These are phyloP conservation scores for Fusarium mundagurra DNA, from an alignment of 2,329 filamentous ascomycete species.

Conservation along the genomic window DNA sequence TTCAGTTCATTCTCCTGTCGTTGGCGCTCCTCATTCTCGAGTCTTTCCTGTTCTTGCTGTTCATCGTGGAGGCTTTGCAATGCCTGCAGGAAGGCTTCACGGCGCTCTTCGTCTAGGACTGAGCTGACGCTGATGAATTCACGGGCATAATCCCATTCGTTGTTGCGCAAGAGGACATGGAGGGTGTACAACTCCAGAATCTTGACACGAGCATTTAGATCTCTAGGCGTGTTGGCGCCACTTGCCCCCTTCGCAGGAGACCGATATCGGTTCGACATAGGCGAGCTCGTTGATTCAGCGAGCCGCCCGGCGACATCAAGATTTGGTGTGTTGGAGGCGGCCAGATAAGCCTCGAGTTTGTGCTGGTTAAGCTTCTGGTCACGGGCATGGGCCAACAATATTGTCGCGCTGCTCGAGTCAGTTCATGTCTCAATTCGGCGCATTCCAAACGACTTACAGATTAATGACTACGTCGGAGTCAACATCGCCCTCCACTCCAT, in stretches of 20 bases:
- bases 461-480: constrained; percentile 95
- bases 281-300: constrained; percentile 52
- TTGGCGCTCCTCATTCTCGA: constrained; percentile 67
- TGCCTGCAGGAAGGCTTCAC: constrained; percentile 88
- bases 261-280: constrained; percentile 49
- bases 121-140: constrained; percentile 90
- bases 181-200: constrained; percentile 95
- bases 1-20: constrained; percentile 66
- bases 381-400: constrained; percentile 89
- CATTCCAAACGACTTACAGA: constrained; percentile 63
- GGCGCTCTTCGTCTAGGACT: constrained; percentile 89
- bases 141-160: constrained; percentile 94
- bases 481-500: constrained; percentile 87
- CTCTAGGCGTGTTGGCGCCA: constrained; percentile 83
- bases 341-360: constrained; percentile 88
- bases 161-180: constrained; percentile 91
- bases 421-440: constrained; percentile 3
- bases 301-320: constrained; percentile 77
- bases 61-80: constrained; percentile 87
- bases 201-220: constrained; percentile 86
- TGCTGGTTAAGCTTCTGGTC: constrained; percentile 87
- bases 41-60: constrained; percentile 75
- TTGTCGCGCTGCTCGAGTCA: constrained; percentile 73
- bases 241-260: constrained; percentile 61
- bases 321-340: constrained; percentile 76